Percentiles rank a stretch among this genome's conserved stretches.
Evolutionary conservation across 257 asterid genomes (phyloP).

Genomic region (Scutellaria baicalensis): DNA sequence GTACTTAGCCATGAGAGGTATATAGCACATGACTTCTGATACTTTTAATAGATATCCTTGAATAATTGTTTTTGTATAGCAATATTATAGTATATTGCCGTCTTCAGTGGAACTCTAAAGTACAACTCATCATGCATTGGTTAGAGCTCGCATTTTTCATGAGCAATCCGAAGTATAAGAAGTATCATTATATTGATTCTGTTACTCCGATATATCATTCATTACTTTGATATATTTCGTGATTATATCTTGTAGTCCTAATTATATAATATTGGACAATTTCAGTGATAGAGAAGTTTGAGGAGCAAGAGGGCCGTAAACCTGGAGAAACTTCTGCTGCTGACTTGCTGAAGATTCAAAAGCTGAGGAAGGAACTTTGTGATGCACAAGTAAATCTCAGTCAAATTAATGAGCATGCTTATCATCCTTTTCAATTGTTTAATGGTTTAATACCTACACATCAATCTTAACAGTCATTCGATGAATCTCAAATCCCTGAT

Average conservation of each 20-base stretch:
- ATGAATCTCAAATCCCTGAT: slow-evolving; percentile 76
- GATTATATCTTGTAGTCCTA: background rate
- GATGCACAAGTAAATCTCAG: slow-evolving; percentile 46
- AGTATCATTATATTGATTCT: background rate
- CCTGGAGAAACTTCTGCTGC: slow-evolving; percentile 69
- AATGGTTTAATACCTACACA: background rate
- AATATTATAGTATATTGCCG: background rate
- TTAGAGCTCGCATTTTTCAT: background rate
- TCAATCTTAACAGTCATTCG: slow-evolving; percentile 40
- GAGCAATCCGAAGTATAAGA: background rate
- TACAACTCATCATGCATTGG: background rate
- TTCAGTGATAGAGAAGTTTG: slow-evolving; percentile 83
- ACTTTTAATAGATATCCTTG: background rate
- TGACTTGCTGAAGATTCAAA: slow-evolving; percentile 59
- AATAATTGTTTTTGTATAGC: background rate
- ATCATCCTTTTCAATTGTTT: slow-evolving; percentile 8
- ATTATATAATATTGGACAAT: background rate
- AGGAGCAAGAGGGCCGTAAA: slow-evolving; percentile 57
- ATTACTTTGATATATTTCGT: background rate
- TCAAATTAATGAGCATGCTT: background rate
- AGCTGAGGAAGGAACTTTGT: slow-evolving; percentile 68
- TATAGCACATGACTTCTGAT: slow-evolving; percentile 4
- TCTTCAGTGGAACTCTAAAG: background rate
- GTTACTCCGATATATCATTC: background rate
- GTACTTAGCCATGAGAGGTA: slow-evolving; percentile 93